phyloP scores from a whole-genome alignment of 2,329 filamentous ascomycete species.

The Arthroderma sp. region DNA sequence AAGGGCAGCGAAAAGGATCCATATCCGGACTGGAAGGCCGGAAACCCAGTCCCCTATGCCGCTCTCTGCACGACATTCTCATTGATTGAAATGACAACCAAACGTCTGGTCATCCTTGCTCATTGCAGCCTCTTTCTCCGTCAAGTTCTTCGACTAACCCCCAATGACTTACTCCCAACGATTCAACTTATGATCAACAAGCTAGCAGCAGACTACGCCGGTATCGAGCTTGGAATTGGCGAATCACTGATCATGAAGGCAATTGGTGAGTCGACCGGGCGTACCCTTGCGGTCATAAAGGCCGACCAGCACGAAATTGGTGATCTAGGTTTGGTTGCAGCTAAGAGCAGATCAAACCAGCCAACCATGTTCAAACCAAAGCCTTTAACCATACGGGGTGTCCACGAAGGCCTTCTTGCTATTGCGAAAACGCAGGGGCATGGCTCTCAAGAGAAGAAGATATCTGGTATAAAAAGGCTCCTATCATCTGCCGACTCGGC shows the following conservation, averaged over 20 bases:
- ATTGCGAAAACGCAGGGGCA: slow-evolving; percentile 80
- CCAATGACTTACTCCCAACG: slow-evolving; percentile 72
- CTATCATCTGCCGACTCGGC: slow-evolving; percentile 77
- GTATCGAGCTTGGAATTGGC: slow-evolving; percentile 94
- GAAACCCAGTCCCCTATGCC: slow-evolving; percentile 81
- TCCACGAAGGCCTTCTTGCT: slow-evolving; percentile 74
- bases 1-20: slow-evolving; percentile 57
- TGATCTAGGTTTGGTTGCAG: slow-evolving; percentile 83
- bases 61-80: slow-evolving; percentile 92
- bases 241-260: slow-evolving; percentile 98
- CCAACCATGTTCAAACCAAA: slow-evolving; percentile 98
- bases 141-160: slow-evolving; percentile 86
- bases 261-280: slow-evolving; percentile 85
- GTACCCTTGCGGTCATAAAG: slow-evolving; percentile 80
- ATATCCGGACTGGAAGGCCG: slow-evolving; percentile 91
- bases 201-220: slow-evolving; percentile 87
- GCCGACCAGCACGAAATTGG: slow-evolving; percentile 93
- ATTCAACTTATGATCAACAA: slow-evolving; percentile 97
- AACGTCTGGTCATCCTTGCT: slow-evolving; percentile 74
- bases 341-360: slow-evolving; percentile 89
- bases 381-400: slow-evolving; percentile 68
- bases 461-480: slow-evolving; percentile 90
- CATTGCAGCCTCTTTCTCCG: slow-evolving; percentile 83
- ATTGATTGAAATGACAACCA: slow-evolving; percentile 85
- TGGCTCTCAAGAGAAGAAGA: slow-evolving; percentile 79